phyloP scores from a whole-genome alignment of 1,284 basidiomycete species.

The Acaromyces ingoldii region DNA sequence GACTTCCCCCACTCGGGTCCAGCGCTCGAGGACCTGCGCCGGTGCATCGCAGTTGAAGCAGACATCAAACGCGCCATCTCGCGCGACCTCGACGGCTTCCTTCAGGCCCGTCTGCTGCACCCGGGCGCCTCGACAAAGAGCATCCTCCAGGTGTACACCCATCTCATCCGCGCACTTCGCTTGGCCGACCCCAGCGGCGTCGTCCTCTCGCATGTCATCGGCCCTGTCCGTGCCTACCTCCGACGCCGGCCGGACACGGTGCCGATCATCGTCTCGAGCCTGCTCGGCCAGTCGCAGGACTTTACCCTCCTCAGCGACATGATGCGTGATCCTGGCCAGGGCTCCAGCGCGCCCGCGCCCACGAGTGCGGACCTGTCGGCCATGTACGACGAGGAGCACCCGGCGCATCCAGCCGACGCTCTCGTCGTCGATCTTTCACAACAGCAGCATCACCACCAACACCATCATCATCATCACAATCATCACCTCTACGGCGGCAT shows the following conservation, averaged over 20 bases:
- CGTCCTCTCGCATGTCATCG: slow-evolving; percentile 57
- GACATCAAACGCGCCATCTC: slow-evolving; percentile 59
- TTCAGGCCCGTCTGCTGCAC: slow-evolving; percentile 68
- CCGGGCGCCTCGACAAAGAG: slow-evolving; percentile 92
- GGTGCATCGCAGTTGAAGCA: slow-evolving; percentile 51
- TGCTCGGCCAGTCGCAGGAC: slow-evolving; percentile 42
- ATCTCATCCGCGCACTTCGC: slow-evolving; percentile 83
- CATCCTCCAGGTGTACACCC: slow-evolving; percentile 88
- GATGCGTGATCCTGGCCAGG: slow-evolving; percentile 5
- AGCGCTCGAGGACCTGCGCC: slow-evolving; percentile 81
- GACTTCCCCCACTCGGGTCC: slow-evolving; percentile 82
- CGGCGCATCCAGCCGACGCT: too few relatives aligned
- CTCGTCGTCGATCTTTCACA: too few relatives aligned
- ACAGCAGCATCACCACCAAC: too few relatives aligned
- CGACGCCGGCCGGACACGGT: slow-evolving; percentile 43
- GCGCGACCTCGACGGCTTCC: slow-evolving; percentile 60
- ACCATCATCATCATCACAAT: too few relatives aligned
- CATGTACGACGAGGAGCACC: not conserved
- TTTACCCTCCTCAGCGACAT: slow-evolving; percentile 37
- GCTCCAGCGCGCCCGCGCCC: too few relatives aligned
- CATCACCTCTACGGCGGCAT: not conserved
- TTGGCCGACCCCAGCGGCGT: slow-evolving; percentile 88
- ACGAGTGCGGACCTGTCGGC: not conserved
- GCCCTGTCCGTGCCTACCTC: slow-evolving; percentile 39
- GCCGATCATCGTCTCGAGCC: slow-evolving; percentile 38